These are phyloP conservation scores for Suillus brevipes DNA, from an alignment of 768 basidiomycete species.

Conservation along the genomic window DNA sequence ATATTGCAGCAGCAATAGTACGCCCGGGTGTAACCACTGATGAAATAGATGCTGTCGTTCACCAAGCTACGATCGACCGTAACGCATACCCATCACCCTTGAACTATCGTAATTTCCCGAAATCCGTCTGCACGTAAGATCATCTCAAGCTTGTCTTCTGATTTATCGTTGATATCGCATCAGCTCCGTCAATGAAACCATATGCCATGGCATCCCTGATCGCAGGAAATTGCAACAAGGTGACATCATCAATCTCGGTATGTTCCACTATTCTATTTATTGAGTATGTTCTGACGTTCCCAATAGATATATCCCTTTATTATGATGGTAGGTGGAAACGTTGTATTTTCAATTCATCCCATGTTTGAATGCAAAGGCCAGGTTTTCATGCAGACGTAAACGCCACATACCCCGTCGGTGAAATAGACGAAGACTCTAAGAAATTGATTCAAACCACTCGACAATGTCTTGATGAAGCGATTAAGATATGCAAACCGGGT, in stretches of 20 bases:
- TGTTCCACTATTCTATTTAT: constrained; percentile 20
- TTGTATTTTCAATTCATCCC: not conserved
- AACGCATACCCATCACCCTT: constrained; percentile 93
- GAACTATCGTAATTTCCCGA: constrained; percentile 89
- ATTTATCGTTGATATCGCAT: constrained; percentile 6
- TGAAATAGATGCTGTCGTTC: constrained; percentile 91
- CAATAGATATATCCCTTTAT: constrained; percentile 74
- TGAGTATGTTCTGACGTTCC: constrained; percentile 18
- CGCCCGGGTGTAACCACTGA: constrained; percentile 95
- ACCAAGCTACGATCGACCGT: constrained; percentile 86
- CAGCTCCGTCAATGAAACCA: constrained; percentile 91
- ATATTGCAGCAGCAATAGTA: constrained; percentile 83
- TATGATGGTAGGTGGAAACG: constrained; percentile 57
- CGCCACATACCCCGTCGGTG: constrained; percentile 88
- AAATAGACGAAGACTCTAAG: constrained; percentile 78
- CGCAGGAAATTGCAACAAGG: constrained; percentile 81
- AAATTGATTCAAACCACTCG: constrained; percentile 83
- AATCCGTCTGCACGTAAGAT: constrained; percentile 93
- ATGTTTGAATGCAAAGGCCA: constrained; percentile 24
- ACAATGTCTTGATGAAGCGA: constrained; percentile 83
- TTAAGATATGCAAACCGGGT: constrained; percentile 92
- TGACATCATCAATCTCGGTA: constrained; percentile 95
- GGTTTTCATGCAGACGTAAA: constrained; percentile 94
- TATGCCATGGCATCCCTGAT: constrained; percentile 97
- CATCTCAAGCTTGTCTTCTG: constrained; percentile 7